Conservation (phyloP, 2,329 filamentous ascomycete species). For the Coleophoma eucalyptorum region DNA sequence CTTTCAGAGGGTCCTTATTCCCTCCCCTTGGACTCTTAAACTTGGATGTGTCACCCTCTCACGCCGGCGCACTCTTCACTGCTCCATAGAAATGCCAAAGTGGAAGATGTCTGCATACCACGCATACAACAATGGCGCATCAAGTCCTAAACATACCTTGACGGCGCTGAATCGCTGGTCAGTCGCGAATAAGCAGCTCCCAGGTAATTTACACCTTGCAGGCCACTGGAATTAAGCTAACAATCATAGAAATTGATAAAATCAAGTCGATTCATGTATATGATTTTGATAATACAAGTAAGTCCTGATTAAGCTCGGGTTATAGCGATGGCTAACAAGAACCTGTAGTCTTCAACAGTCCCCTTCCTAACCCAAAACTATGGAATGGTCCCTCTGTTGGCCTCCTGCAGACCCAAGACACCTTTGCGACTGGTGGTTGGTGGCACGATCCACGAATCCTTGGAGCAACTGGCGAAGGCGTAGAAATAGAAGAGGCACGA, state of each 20-base stretch:
- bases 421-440: conserved; percentile 84
- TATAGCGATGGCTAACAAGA: conserved; percentile 9
- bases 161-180: conserved; percentile 85
- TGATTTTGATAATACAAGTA: conserved; percentile 96
- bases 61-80: too few relatives aligned
- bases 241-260: conserved; percentile 49
- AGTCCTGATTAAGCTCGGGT: conserved; percentile 25
- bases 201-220: conserved; percentile 39
- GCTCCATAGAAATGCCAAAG: too few relatives aligned
- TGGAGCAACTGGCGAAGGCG: conserved; percentile 77
- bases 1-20: too few relatives aligned
- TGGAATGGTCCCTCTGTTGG: conserved; percentile 81
- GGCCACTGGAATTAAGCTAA: conserved; percentile 8
- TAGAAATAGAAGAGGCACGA: conserved; percentile 74
- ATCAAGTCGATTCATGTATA: conserved; percentile 87
- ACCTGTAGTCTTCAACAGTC: conserved; percentile 76
- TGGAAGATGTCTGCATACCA: conserved; percentile 11
- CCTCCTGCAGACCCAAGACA: conserved; percentile 69
- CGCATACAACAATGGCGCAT: conserved; percentile 9
- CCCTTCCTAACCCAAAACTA: conserved; percentile 81
- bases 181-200: conserved; percentile 67
- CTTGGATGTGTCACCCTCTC: too few relatives aligned
- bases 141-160: conserved; percentile 45
- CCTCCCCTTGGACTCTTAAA: too few relatives aligned
- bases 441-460: conserved; percentile 93